Conservation (phyloP, 140 eudicot species). For the Bidens hawaiensis region DNA sequence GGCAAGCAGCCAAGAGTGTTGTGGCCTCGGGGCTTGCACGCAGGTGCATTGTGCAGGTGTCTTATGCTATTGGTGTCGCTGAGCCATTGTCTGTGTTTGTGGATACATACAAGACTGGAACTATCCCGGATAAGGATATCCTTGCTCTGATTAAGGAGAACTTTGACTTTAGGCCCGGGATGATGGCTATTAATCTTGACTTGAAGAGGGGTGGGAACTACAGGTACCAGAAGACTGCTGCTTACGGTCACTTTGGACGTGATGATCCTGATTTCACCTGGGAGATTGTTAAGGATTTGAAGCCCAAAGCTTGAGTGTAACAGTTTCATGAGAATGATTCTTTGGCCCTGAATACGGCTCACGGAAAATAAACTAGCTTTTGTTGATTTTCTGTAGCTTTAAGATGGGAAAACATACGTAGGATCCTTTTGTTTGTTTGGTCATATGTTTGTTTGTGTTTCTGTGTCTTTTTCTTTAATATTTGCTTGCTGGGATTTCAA, state of each 20-base stretch:
- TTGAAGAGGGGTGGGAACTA: conserved; percentile 56
- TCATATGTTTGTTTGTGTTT: conserved; percentile 13
- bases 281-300: conserved; percentile 52
- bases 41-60: conserved; percentile 60
- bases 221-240: conserved; percentile 71
- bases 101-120: conserved; percentile 54
- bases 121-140: conserved; percentile 49
- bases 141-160: conserved; percentile 52
- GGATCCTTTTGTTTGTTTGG: conserved; percentile 10
- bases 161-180: conserved; percentile 66
- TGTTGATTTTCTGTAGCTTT: not conserved
- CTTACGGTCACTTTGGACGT: conserved; percentile 64
- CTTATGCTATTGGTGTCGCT: conserved; percentile 60
- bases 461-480: not conserved
- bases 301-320: conserved; percentile 52
- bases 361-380: conserved; percentile 2
- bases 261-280: conserved; percentile 66
- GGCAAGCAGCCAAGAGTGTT: conserved; percentile 63
- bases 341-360: conserved; percentile 13
- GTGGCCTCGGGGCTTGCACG: conserved; percentile 65
- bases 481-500: not conserved
- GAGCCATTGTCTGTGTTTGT: conserved; percentile 56
- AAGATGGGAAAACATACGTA: conserved; percentile 6
- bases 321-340: conserved; percentile 12
- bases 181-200: conserved; percentile 62